A percentile compares a stretch with the other conserved stretches of the same genome.
These are phyloP conservation scores for Stagonosporopsis tanaceti DNA, from an alignment of 2,329 filamentous ascomycete species.

Conservation along the genomic window DNA sequence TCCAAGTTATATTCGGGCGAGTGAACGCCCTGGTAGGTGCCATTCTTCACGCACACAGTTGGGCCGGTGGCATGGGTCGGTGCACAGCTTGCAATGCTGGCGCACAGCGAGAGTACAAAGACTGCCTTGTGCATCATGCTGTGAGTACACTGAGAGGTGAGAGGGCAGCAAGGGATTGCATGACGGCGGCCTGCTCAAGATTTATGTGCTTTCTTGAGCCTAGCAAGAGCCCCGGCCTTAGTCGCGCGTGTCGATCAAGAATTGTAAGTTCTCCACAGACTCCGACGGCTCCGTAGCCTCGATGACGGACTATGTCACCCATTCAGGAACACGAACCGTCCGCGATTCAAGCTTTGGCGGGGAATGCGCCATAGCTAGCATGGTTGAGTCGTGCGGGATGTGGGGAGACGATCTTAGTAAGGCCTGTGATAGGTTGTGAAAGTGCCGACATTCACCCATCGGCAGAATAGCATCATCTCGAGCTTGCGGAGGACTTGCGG, in stretches of 20 bases:
- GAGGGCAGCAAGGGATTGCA: slow-evolving; percentile 47
- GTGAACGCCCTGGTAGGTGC: slow-evolving; percentile 52
- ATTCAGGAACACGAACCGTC: slow-evolving; percentile 1
- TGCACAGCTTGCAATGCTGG: slow-evolving; percentile 23
- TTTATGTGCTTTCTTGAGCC: slow-evolving; percentile 5
- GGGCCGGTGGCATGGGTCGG: slow-evolving; percentile 30
- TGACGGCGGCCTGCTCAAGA: background rate
- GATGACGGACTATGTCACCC: slow-evolving; percentile 3
- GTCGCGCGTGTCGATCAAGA: slow-evolving; percentile 3
- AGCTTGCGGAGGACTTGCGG: slow-evolving; percentile 8
- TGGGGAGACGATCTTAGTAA: slow-evolving; percentile 1
- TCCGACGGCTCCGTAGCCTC: slow-evolving; percentile 1
- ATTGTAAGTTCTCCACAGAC: slow-evolving; percentile 11
- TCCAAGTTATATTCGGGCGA: slow-evolving; percentile 54
- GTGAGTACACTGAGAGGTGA: background rate
- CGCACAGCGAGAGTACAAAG: slow-evolving; percentile 23
- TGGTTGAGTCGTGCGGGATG: background rate
- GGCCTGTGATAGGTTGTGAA: slow-evolving; percentile 6
- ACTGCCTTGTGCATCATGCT: slow-evolving; percentile 27
- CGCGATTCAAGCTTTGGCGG: slow-evolving; percentile 14
- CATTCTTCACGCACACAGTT: slow-evolving; percentile 53
- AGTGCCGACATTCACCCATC: slow-evolving; percentile 16
- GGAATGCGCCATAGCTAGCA: slow-evolving; percentile 9
- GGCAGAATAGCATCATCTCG: slow-evolving; percentile 1
- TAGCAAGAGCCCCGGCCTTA: background rate